Conservation (phyloP, 345 rosid genomes). For the Lepidium sativum region DNA sequence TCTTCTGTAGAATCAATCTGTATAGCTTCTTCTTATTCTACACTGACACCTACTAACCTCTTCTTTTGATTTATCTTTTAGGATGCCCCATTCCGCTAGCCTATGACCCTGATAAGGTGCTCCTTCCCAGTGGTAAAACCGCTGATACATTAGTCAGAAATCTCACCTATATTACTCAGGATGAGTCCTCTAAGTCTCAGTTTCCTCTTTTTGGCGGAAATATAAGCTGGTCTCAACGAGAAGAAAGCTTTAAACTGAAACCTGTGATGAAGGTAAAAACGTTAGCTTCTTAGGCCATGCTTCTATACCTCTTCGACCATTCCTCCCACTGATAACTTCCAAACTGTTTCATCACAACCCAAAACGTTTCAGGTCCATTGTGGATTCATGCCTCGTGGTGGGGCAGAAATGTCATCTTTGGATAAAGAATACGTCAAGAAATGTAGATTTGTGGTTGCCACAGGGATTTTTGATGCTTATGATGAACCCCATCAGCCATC, state of each 20-base stretch:
- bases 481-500: conserved; percentile 89
- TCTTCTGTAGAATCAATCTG: not conserved
- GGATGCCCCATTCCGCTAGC: conserved; percentile 79
- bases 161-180: conserved; percentile 55
- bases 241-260: conserved; percentile 63
- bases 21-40: not conserved
- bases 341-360: not conserved
- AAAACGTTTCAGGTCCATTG: conserved; percentile 58
- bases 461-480: conserved; percentile 92
- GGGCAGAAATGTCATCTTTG: conserved; percentile 69
- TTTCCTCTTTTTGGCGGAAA: conserved; percentile 82
- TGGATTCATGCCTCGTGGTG: conserved; percentile 76
- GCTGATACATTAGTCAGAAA: conserved; percentile 41
- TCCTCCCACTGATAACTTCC: not conserved
- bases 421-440: conserved; percentile 63
- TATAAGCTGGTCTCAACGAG: conserved; percentile 73
- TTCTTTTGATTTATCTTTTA: conserved; percentile 21
- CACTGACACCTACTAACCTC: not conserved
- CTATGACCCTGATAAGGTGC: conserved; percentile 51
- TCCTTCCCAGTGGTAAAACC: conserved; percentile 58
- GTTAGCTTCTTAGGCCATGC: not conserved
- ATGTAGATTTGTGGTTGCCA: conserved; percentile 83
- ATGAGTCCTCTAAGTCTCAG: conserved; percentile 40
- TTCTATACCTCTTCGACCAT: not conserved
- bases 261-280: conserved; percentile 65